Base-by-base conservation (phyloP, 768 basidiomycete species). In the Fibroporia radiculosa region DNA sequence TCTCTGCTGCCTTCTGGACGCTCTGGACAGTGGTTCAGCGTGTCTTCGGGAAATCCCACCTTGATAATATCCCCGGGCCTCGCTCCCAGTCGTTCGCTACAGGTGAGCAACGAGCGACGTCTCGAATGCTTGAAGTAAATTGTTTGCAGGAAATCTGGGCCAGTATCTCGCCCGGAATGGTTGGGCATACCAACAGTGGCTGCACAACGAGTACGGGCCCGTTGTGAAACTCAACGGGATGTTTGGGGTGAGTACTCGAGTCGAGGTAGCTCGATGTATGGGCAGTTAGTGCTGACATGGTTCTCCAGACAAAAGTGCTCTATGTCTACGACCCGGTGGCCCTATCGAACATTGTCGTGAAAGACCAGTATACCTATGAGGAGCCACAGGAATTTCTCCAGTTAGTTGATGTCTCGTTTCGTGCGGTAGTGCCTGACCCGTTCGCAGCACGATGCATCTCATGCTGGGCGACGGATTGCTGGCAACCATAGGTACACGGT, bases 401-500 rank as follows among this genome's bases (percentile, higher is more conserved):
- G 54, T 51, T n/a, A 41, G 47, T 3, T 18, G 34, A 18, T 35
- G 34, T 7, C 20, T 7, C 6, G 16, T 35, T n/a, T 12, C 7
- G 7, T 18, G 14, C 16, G 34, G 13, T 35, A 35, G 8, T 6
- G 14, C 16, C 7, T 8, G 14, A 35, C 20, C 34, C 10, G 11
- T 27, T 8, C 13, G 16, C 43, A 62, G 59, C 18, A 31, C 28
- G 8, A 45, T 45, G n/a, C 26, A 23, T 6, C 27, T 57, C 8
- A 38, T 53, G 3, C 55, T 63, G 19, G 62, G 60, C 1, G 37
- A 37, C 10, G 54, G 59, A 4, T 44, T 63, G 3, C 33, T 62
- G 1, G 41, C 57, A 2, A 58, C 62, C 2, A 23, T 50, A 2
- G 62, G 56, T 50, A 35, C 20, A 50, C 45, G 25, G 42, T 7